Evolutionary conservation across 129 eudicot species (phyloP).

Genomic region (Chrysanthemum seticuspe): DNA sequence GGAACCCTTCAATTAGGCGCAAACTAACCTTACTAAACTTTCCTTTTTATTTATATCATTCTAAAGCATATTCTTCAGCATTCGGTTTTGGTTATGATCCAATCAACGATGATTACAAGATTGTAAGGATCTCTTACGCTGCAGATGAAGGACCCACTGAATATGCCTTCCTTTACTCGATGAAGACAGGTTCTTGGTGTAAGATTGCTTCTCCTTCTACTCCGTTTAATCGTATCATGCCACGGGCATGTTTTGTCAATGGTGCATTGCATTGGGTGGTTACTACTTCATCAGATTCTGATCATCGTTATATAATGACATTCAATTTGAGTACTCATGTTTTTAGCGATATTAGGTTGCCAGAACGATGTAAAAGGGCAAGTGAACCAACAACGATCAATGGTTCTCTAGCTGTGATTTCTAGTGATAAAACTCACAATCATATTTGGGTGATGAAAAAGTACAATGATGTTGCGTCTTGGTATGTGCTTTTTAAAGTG

Average conservation of each 20-base stretch:
- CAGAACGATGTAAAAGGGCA: neutral
- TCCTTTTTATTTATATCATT: neutral
- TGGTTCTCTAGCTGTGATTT: neutral
- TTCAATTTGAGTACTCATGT: neutral
- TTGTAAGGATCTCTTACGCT: too few relatives aligned
- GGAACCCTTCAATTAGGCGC: neutral
- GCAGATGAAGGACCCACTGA: neutral
- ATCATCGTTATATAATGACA: too few relatives aligned
- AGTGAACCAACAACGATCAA: neutral
- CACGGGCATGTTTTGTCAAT: neutral
- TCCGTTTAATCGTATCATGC: neutral
- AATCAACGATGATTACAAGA: neutral
- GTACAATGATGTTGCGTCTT: neutral
- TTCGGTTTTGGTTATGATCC: neutral
- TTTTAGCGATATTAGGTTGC: neutral
- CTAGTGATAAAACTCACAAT: neutral
- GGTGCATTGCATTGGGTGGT: neutral
- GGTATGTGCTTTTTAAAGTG: neutral
- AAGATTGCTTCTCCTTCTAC: neutral
- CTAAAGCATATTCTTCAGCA: too few relatives aligned
- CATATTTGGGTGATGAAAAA: neutral
- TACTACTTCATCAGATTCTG: too few relatives aligned
- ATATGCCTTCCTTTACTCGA: neutral
- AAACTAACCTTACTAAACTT: too few relatives aligned
- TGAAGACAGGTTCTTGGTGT: neutral